Evolutionary conservation across 1,284 basidiomycete species (phyloP), one percentile per base, ranked within the genome.

Genomic region (Cutaneotrichosporon daszewskae): DNA sequence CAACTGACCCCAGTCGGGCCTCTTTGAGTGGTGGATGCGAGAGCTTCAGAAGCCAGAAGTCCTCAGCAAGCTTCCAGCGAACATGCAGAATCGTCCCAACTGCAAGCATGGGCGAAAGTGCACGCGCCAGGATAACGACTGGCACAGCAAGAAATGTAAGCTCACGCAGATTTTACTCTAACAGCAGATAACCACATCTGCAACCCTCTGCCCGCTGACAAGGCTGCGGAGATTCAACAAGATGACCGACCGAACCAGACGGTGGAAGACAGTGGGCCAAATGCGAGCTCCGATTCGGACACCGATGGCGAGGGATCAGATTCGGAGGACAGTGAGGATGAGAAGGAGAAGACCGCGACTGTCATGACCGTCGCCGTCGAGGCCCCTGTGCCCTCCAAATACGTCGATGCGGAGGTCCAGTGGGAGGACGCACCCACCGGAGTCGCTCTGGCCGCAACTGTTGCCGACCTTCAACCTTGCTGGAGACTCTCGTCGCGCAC

Each of bases 1-100:
- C 4, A 24, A 20, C 40, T 53, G 18, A 53, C 37, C 12, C 7
- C 27, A 55, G 54, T 37, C 54, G 9, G 54, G 54, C 9, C 32
- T 56, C 7, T 28, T 53, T 19, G 54, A 56, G 37, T 56, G 54
- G 54, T 56, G 54, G 54, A 53, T 51, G 51, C 43, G 54, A 13
- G 45, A 56, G 38, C 33, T 56, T 18, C 35, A 44, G 29, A 56
- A 56, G 41, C 45, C 47, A 7, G 54, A 51, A n/a, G 46, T 49
- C 2, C 20, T 25, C 11, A 37, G 22, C 39, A 43, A 38, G 22
- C 36, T 41, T 7, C 51, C 54, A 0, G 43, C 32, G 1, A 20
- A 31, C 2, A 29, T 53, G 32, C 39, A 34, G 22, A 39, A 37
- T 5, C 45, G 54, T 2, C 33, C 47, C 17, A 53, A 53, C 41